Conservation (phyloP, 305 asterid species). For the Solanum hybrid region DNA sequence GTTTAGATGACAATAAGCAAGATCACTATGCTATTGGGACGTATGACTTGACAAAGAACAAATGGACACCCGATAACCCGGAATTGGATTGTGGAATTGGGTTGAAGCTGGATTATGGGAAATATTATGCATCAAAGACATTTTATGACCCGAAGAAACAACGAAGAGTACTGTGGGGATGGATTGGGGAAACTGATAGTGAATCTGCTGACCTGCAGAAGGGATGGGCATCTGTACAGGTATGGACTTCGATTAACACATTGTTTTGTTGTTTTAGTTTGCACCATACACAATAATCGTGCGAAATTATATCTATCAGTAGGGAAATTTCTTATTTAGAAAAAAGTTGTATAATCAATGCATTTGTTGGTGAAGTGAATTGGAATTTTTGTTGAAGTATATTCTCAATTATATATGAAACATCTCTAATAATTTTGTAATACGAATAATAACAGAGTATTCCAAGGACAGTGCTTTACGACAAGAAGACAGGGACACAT, state of each 20-base stretch:
- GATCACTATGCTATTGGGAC: constrained; percentile 73
- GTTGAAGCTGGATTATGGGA: constrained; percentile 63
- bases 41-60: constrained; percentile 40
- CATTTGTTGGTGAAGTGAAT: background rate
- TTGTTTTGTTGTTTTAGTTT: background rate
- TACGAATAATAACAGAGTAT: constrained; percentile 22
- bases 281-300: background rate
- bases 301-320: background rate
- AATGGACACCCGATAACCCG: constrained; percentile 69
- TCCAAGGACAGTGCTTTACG: constrained; percentile 49
- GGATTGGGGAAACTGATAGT: constrained; percentile 73
- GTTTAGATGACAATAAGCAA: constrained; percentile 55
- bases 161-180: constrained; percentile 80
- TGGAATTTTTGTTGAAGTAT: background rate
- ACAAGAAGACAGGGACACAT: constrained; percentile 37
- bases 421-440: background rate
- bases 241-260: background rate
- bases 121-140: constrained; percentile 77
- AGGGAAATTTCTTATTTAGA: background rate
- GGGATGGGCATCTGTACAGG: constrained; percentile 82
- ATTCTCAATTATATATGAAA: background rate
- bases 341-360: background rate
- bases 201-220: constrained; percentile 50
- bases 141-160: constrained; percentile 53
- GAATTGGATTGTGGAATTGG: constrained; percentile 71